Conservation (phyloP, 768 basidiomycete genomes). For the Boletus rubroflammeus region DNA sequence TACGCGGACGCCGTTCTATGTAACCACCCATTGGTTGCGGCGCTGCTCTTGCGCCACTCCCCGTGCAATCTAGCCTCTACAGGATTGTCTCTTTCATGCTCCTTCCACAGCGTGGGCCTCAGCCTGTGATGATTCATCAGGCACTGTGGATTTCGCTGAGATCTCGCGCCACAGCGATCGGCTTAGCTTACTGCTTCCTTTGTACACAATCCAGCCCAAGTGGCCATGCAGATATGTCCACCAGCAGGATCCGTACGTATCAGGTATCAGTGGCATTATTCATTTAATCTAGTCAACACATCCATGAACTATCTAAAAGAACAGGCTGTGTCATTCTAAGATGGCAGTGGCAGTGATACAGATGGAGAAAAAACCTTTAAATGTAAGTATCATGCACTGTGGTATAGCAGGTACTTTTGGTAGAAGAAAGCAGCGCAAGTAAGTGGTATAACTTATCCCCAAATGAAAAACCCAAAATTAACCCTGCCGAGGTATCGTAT, state of each 20-base stretch:
- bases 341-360: slow-evolving; percentile 13
- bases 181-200: neutral
- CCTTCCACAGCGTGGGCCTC: slow-evolving; percentile 11
- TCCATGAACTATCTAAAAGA: neutral
- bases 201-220: neutral
- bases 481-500: slow-evolving; percentile 23
- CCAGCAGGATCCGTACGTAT: slow-evolving; percentile 5
- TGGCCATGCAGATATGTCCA: neutral
- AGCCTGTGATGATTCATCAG: slow-evolving; percentile 5
- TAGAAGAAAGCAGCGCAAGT: slow-evolving; percentile 4
- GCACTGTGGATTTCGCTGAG: slow-evolving; percentile 21
- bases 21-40: neutral
- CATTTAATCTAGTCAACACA: slow-evolving; percentile 9
- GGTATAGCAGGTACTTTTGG: slow-evolving; percentile 24
- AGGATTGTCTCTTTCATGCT: slow-evolving; percentile 7
- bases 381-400: slow-evolving; percentile 16
- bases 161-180: slow-evolving; percentile 21
- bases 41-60: slow-evolving; percentile 11
- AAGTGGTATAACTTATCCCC: slow-evolving; percentile 29
- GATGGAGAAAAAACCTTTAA: slow-evolving; percentile 3
- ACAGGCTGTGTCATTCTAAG: slow-evolving; percentile 4
- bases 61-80: slow-evolving; percentile 12
- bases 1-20: slow-evolving; percentile 1
- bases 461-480: slow-evolving; percentile 22
- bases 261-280: slow-evolving; percentile 5